These are phyloP conservation scores for Lachancea sp. DNA, from an alignment of 805 yeast genomes.

Conservation along the genomic window DNA sequence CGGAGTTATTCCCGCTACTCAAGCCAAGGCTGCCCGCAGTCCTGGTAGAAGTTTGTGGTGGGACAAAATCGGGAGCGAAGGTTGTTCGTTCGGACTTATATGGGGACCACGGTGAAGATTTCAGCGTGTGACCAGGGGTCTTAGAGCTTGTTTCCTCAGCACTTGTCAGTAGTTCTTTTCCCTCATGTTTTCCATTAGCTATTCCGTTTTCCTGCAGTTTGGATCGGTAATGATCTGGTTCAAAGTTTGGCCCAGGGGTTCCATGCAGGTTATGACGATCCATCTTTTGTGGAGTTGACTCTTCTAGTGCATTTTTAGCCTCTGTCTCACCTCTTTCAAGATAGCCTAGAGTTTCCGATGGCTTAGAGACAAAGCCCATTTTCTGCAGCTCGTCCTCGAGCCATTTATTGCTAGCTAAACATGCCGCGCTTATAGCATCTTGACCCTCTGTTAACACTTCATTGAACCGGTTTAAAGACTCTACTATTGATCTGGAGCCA, in stretches of 20 bases:
- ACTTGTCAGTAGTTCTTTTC: not conserved
- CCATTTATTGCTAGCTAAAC: slow-evolving; percentile 22
- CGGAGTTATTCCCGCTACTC: not conserved
- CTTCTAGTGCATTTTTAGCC: slow-evolving; percentile 2
- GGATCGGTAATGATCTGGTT: not conserved
- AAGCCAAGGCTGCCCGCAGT: not conserved
- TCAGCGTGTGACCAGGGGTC: not conserved
- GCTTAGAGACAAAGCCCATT: not conserved
- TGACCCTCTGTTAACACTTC: slow-evolving; percentile 21
- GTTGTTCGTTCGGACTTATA: slow-evolving; percentile 19
- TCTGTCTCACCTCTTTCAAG: slow-evolving; percentile 1
- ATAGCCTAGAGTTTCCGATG: not conserved
- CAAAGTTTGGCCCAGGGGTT: slow-evolving; percentile 1
- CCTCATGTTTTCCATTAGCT: not conserved
- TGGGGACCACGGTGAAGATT: slow-evolving; percentile 28
- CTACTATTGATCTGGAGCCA: slow-evolving; percentile 29
- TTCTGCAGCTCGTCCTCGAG: slow-evolving; percentile 13
- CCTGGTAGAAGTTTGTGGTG: not conserved
- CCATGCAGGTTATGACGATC: not conserved
- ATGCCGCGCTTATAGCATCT: slow-evolving; percentile 14
- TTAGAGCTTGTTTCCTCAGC: not conserved
- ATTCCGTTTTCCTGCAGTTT: not conserved
- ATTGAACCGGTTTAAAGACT: slow-evolving; percentile 26
- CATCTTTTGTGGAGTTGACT: slow-evolving; percentile 6
- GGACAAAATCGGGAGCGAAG: not conserved